Evolutionary conservation across 441 rosid genomes (phyloP).

Genomic region (Pelargonium fulgidum): DNA sequence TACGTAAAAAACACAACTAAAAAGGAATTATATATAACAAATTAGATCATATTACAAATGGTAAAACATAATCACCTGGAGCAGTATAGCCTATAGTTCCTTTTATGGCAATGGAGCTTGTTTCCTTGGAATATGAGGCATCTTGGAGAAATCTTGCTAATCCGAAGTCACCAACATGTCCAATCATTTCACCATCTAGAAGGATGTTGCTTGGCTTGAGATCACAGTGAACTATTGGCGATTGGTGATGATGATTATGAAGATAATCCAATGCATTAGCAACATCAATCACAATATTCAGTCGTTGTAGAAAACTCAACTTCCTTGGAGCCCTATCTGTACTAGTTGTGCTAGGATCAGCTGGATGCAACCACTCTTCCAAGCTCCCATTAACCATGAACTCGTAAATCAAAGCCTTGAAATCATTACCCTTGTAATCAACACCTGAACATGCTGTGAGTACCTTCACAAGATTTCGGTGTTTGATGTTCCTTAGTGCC

Average conservation of each 20-base stretch:
- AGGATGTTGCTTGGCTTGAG: not conserved
- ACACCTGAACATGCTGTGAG: conserved; percentile 12
- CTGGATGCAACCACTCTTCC: not conserved
- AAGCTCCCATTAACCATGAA: conserved; percentile 6
- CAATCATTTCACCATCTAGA: too few species aligned
- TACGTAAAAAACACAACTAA: not conserved
- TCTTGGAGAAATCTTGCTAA: not conserved
- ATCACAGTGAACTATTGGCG: not conserved
- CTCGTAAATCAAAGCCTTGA: conserved; percentile 16
- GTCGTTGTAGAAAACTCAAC: not conserved
- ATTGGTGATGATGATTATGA: conserved; percentile 5
- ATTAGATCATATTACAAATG: not conserved
- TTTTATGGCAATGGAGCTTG: not conserved
- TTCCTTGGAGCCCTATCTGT: not conserved
- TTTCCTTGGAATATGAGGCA: too few species aligned
- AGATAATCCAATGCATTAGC: not conserved
- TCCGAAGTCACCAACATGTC: too few species aligned
- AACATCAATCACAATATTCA: not conserved
- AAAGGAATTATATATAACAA: too few species aligned
- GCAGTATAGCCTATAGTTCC: conserved; percentile 1
- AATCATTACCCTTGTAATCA: not conserved
- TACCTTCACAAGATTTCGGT: conserved; percentile 11
- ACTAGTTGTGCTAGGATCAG: not conserved
- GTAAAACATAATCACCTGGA: not conserved
- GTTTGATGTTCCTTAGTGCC: not conserved